Percentiles rank a stretch among this genome's conserved stretches.
These are phyloP conservation scores for Moringa oleifera DNA, from an alignment of 345 rosid genomes.

Conservation along the genomic window DNA sequence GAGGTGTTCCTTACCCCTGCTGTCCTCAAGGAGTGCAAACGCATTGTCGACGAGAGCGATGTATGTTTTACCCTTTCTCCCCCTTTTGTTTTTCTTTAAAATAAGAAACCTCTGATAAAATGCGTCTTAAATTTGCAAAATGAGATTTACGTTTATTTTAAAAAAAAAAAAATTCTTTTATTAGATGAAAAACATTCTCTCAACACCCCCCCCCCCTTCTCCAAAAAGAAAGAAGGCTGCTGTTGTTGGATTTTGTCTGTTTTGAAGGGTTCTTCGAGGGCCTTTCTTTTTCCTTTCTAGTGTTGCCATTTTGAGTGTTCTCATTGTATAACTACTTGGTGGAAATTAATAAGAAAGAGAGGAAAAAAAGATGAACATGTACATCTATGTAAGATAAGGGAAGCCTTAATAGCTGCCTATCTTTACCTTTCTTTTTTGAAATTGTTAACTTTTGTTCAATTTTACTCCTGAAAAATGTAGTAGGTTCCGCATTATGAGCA, in stretches of 20 bases:
- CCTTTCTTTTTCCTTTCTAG: neutral
- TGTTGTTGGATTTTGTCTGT: neutral
- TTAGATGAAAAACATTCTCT: neutral
- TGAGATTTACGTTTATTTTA: slow-evolving; percentile 14
- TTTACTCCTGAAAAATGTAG: too few species aligned
- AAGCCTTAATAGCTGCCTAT: neutral
- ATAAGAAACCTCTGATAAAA: neutral
- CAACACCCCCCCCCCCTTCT: too few species aligned
- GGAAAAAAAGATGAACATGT: too few species aligned
- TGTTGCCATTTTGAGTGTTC: too few species aligned
- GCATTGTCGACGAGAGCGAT: slow-evolving; percentile 97
- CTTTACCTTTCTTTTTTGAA: neutral
- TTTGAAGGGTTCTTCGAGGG: neutral
- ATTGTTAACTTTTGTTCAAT: too few species aligned
- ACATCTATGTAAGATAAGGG: too few species aligned
- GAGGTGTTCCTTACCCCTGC: slow-evolving; percentile 96
- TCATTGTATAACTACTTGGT: too few species aligned
- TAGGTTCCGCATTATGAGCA: too few species aligned
- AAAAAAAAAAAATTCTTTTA: neutral
- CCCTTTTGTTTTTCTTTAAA: neutral
- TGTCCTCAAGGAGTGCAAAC: slow-evolving; percentile 89
- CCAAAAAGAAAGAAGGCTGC: too few species aligned
- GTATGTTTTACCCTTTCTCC: slow-evolving; percentile 20
- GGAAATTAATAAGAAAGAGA: too few species aligned
- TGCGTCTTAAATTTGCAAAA: neutral